Percentiles rank a stretch among this genome's conserved stretches.
Evolutionary conservation across 2,329 filamentous ascomycete genomes (phyloP).

Genomic region (Diaporthe batatas): DNA sequence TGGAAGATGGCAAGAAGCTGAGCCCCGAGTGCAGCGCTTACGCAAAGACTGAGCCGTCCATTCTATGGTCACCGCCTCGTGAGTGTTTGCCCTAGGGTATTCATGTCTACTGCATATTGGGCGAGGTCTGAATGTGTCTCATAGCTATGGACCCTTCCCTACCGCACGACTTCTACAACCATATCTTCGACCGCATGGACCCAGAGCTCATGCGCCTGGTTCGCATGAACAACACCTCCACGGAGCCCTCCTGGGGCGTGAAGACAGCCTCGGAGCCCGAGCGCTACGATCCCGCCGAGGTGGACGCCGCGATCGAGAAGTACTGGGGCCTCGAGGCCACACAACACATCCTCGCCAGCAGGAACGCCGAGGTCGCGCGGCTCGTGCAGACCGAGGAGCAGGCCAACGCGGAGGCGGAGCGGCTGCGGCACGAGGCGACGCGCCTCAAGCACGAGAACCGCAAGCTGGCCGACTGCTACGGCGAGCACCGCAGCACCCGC

Average conservation of each 20-base stretch:
- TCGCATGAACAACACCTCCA: conserved; percentile 43
- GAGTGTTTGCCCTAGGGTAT: not conserved
- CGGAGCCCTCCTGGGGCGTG: conserved; percentile 37
- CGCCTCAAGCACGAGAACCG: conserved; percentile 40
- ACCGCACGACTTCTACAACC: conserved; percentile 43
- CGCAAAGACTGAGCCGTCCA: conserved; percentile 35
- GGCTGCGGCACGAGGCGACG: conserved; percentile 27
- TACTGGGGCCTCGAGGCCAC: conserved; percentile 36
- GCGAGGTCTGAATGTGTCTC: conserved; percentile 37
- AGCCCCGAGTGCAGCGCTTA: conserved; percentile 37
- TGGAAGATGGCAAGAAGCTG: conserved; percentile 42
- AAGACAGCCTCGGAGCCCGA: not conserved
- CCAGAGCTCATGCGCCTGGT: conserved; percentile 47
- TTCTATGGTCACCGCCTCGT: conserved; percentile 40
- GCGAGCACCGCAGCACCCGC: conserved; percentile 16
- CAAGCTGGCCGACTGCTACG: conserved; percentile 39
- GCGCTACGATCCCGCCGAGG: conserved; percentile 34
- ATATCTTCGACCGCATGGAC: conserved; percentile 51
- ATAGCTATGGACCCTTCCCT: conserved; percentile 35
- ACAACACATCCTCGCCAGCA: conserved; percentile 30
- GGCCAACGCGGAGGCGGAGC: conserved; percentile 33
- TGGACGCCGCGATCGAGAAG: conserved; percentile 42
- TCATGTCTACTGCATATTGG: conserved; percentile 44
- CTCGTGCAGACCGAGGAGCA: conserved; percentile 31
- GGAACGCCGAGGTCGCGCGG: conserved; percentile 20